Conservation (phyloP, 345 rosid species). For the Ricinus communis region DNA sequence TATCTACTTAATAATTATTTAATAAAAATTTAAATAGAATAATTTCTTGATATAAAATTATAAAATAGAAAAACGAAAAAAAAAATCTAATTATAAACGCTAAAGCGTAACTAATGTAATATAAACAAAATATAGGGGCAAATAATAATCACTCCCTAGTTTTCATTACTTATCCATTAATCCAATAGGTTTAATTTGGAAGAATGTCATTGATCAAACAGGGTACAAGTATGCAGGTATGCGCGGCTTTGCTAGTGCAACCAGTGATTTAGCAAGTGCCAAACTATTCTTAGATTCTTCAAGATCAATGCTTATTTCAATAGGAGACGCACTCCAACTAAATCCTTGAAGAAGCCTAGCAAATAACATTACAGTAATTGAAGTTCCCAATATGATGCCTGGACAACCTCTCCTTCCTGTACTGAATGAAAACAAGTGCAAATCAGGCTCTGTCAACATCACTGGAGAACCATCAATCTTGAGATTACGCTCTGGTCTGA, state of each 20-base stretch:
- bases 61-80: no score
- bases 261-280: no score
- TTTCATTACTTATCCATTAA: no score
- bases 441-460: not conserved
- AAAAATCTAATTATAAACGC: no score
- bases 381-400: not conserved
- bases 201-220: no score
- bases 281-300: not conserved
- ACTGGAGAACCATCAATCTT: not conserved
- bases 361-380: not conserved
- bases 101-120: no score
- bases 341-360: slow-evolving; percentile 1
- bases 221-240: not conserved
- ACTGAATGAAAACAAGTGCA: not conserved
- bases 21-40: no score
- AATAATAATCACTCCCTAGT: no score
- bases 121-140: no score
- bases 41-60: no score
- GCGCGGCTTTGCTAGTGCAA: not conserved
- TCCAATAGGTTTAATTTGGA: no score
- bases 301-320: not conserved
- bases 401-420: not conserved
- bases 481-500: not conserved
- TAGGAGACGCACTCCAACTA: not conserved
- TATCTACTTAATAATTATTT: no score